A percentile compares a stretch with the other conserved stretches of the same genome.
Conservation (phyloP, 2,329 filamentous ascomycete genomes). For the Penicillium sp. region DNA sequence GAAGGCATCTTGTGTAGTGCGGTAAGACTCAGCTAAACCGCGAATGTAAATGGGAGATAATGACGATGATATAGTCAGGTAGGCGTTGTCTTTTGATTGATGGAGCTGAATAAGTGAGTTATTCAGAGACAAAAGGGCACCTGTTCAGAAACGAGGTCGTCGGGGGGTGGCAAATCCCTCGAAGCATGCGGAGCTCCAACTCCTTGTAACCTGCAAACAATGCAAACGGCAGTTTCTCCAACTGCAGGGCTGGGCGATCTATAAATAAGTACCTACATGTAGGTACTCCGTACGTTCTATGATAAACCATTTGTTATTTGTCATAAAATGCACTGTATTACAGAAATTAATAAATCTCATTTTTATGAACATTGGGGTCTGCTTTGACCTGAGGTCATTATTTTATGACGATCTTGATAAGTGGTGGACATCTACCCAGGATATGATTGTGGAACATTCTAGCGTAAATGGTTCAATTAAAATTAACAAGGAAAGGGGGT, state of each 20-base stretch:
- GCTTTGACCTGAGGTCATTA: neutral
- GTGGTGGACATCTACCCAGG: neutral
- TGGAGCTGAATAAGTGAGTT: neutral
- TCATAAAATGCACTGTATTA: neutral
- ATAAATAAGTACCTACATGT: neutral
- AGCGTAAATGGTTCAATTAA: neutral
- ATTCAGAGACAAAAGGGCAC: constrained; percentile 7
- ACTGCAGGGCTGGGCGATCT: neutral
- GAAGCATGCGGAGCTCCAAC: constrained; percentile 24
- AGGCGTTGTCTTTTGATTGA: neutral
- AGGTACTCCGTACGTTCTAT: neutral
- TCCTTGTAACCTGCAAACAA: constrained; percentile 22
- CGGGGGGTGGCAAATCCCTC: constrained; percentile 26
- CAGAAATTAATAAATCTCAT: neutral
- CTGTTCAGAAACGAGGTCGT: constrained; percentile 7
- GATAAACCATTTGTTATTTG: neutral
- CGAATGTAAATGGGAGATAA: neutral
- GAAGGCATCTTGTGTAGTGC: constrained; percentile 58
- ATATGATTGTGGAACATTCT: neutral
- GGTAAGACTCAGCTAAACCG: constrained; percentile 1
- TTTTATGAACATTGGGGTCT: neutral
- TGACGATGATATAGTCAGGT: neutral
- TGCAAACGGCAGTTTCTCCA: constrained; percentile 24
- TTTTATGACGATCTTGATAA: neutral
- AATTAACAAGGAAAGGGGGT: neutral